phyloP scores from a whole-genome alignment of 1,139 yeast genomes.

The Diutina mesorugosa region DNA sequence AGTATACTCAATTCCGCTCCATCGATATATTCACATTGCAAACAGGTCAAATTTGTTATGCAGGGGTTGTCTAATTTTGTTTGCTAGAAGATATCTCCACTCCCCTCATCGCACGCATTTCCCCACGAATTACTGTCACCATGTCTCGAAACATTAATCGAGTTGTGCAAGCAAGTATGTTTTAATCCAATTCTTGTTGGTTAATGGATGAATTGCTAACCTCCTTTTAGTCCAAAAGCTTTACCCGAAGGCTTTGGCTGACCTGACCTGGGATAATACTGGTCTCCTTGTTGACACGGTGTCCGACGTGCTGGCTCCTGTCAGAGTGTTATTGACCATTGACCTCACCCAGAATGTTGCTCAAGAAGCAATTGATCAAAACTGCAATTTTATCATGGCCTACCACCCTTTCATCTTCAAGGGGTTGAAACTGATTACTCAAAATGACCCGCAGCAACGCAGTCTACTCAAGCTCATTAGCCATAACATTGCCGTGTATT shows the following conservation, averaged over 20 bases:
- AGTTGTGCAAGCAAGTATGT: constrained; percentile 2
- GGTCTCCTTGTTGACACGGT: constrained; percentile 67
- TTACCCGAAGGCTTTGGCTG: constrained; percentile 70
- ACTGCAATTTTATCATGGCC: constrained; percentile 53
- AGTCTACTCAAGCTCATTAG: constrained; percentile 63
- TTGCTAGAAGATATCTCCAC: neutral
- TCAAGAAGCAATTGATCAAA: constrained; percentile 58
- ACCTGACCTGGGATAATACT: constrained; percentile 85
- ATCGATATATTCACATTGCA: no score
- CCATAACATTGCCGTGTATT: constrained; percentile 73
- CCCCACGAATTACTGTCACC: neutral
- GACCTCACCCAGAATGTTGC: constrained; percentile 80
- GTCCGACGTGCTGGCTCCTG: constrained; percentile 32
- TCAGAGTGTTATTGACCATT: constrained; percentile 56
- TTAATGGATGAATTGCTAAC: neutral
- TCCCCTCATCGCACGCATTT: neutral
- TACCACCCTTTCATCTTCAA: constrained; percentile 93
- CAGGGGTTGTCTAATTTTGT: neutral
- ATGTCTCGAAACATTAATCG: neutral
- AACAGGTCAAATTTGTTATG: neutral
- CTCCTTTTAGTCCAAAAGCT: constrained; percentile 35
- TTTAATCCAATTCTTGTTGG: neutral
- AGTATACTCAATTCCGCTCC: no score
- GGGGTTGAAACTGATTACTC: constrained; percentile 68
- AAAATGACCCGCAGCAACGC: constrained; percentile 65